Evolutionary conservation across 2,329 filamentous ascomycete species (phyloP).

Genomic region (Reticulascus tulasneorum): DNA sequence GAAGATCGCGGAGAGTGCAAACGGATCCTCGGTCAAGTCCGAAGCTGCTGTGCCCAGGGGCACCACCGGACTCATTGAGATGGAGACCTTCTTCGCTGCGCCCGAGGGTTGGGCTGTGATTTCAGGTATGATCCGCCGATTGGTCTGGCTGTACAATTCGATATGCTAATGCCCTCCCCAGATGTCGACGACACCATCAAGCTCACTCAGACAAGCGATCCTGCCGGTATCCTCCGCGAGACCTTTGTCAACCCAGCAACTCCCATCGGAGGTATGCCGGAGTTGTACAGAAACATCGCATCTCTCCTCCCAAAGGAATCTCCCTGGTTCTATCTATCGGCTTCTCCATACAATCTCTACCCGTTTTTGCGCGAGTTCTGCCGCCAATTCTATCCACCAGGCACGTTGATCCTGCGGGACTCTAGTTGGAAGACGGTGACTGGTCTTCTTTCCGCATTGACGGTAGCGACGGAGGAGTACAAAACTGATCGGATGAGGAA

Average conservation of each 20-base stretch:
- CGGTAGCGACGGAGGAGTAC: conserved; percentile 77
- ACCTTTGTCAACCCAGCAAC: conserved; percentile 77
- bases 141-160: not conserved
- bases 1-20: conserved; percentile 40
- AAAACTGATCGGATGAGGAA: conserved; percentile 78
- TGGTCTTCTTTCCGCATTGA: conserved; percentile 75
- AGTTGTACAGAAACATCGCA: conserved; percentile 69
- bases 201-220: conserved; percentile 75
- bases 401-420: conserved; percentile 81
- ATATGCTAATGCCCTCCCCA: conserved; percentile 23
- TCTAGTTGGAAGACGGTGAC: conserved; percentile 80
- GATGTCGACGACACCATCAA: conserved; percentile 98
- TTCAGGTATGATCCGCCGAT: conserved; percentile 48
- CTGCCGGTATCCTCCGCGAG: conserved; percentile 73
- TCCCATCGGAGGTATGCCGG: conserved; percentile 76
- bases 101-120: conserved; percentile 81
- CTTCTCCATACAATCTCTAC: conserved; percentile 92
- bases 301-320: conserved; percentile 51
- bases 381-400: conserved; percentile 64
- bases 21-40: conserved; percentile 43
- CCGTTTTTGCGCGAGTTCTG: conserved; percentile 78
- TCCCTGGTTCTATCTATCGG: conserved; percentile 89
- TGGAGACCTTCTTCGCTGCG: conserved; percentile 71
- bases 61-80: conserved; percentile 52
- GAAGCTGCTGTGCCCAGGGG: conserved; percentile 48